Percentiles rank a stretch among this genome's conserved stretches.
Evolutionary conservation across 1,139 yeast genomes (phyloP).

Genomic region (Hyphopichia wangnamkhiaoensis): DNA sequence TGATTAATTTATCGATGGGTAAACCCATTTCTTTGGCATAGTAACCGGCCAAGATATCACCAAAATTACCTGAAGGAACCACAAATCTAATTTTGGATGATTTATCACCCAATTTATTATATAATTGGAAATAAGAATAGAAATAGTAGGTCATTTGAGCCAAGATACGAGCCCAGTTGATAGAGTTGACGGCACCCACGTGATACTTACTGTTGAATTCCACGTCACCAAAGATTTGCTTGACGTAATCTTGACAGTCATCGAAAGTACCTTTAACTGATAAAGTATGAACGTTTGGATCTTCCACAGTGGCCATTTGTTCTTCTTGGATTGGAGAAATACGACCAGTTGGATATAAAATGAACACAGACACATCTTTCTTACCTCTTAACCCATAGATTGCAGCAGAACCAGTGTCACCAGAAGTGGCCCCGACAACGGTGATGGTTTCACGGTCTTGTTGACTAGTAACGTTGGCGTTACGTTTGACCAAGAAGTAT

Average conservation of each 20-base stretch:
- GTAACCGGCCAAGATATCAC: conserved; percentile 96
- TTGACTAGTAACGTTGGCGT: conserved; percentile 58
- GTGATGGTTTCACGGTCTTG: conserved; percentile 78
- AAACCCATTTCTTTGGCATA: conserved; percentile 95
- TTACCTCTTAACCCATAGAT: conserved; percentile 96
- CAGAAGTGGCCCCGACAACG: conserved; percentile 98
- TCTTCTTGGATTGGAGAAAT: conserved; percentile 97
- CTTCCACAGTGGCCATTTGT: conserved; percentile 98
- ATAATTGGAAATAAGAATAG: conserved; percentile 81
- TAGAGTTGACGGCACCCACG: conserved; percentile 96
- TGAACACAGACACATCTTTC: conserved; percentile 94
- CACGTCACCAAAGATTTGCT: conserved; percentile 85
- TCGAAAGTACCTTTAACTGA: conserved; percentile 96
- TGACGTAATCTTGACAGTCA: conserved; percentile 96
- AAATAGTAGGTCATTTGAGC: conserved; percentile 98
- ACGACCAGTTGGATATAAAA: conserved; percentile 94
- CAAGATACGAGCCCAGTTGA: conserved; percentile 97
- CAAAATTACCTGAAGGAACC: conserved; percentile 97
- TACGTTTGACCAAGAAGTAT: conserved; percentile 79
- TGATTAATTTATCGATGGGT: conserved; percentile 81
- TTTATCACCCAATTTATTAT: conserved; percentile 39
- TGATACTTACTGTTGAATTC: conserved; percentile 88
- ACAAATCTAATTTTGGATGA: conserved; percentile 67
- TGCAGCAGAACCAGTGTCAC: conserved; percentile 99
- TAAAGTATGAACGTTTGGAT: conserved; percentile 88